Base-by-base conservation (phyloP, 768 basidiomycete species). In the Favolaschia claudopus region DNA sequence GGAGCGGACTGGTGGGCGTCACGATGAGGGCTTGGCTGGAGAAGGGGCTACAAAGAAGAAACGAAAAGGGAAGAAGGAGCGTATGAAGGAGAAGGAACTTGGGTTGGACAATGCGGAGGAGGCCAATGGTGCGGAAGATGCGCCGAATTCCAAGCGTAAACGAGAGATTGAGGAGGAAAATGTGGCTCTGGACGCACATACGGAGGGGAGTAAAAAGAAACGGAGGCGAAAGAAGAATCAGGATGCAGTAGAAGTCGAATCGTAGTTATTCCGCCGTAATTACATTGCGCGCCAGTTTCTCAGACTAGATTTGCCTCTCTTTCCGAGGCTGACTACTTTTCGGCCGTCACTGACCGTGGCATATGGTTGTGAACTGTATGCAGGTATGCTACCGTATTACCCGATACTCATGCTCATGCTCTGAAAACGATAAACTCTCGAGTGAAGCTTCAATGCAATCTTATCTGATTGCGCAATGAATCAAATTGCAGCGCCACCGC, bases 191-290 rank as follows among this genome's bases (percentile, higher is more conserved):
- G 56, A 34, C 14, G 51, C 32, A 17, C 67, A 58, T 5, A 60
- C 63, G 58, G 81, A 76, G 65, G 60, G 57, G 29, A 60, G 55
- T 22, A 82, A 74, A 63, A 78, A 77, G 66, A 77, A 76, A 49
- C 71, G 81, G 52, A 70, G 74, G 60, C 77, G 80, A 52, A 81
- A 74, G 58, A 66, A 65, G 34, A 56, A 70, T 40, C 43, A 58
- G 39, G 56, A 58, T 24, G n/a, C 39, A 10, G 45, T 20, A n/a
- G 49, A 44, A 15, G 45, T 46, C 10, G 52, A 56, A 29, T 25
- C 51, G 14, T 44, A 39, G 38, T 39, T 5, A 2, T n/a, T 17
- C 19, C n/a, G n/a, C n/a, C n/a, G n/a, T n/a, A n/a, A n/a, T n/a
- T n/a, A n/a, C n/a, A n/a, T n/a, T n/a, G n/a, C n/a, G n/a, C n/a